Conservation (phyloP, 208 protist species). For the Crithidia fasciculata region DNA sequence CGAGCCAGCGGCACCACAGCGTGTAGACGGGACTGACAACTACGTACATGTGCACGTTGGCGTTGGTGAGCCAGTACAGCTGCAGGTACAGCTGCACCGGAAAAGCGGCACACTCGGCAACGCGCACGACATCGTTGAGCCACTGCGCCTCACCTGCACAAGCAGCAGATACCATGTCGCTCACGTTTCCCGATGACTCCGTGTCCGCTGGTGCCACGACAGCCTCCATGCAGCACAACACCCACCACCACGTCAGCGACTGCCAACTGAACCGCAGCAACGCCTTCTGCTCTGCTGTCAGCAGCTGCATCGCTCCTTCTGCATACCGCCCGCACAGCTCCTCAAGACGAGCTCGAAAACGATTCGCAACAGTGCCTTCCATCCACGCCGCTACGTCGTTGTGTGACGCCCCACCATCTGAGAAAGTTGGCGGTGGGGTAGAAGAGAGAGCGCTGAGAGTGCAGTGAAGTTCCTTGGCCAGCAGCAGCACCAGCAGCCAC, state of each 20-base stretch:
- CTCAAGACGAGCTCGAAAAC: conserved; percentile 26
- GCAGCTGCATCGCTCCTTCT: conserved; percentile 42
- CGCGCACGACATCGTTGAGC: not conserved
- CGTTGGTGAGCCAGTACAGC: conserved; percentile 52
- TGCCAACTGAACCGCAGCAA: conserved; percentile 58
- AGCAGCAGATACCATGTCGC: no score
- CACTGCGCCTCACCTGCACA: not conserved
- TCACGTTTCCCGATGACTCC: no score
- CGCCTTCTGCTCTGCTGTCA: conserved; percentile 42
- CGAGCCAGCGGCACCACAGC: conserved; percentile 33
- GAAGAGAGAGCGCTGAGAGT: not conserved
- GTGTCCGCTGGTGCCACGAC: not conserved
- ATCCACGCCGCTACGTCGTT: not conserved
- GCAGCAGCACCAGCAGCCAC: conserved; percentile 46
- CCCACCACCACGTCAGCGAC: conserved; percentile 44
- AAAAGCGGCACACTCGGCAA: conserved; percentile 20
- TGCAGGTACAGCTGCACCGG: conserved; percentile 52
- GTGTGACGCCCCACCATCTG: no score
- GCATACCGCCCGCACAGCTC: conserved; percentile 37
- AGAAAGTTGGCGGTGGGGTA: not conserved
- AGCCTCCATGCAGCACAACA: conserved; percentile 28
- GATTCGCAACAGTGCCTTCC: not conserved
- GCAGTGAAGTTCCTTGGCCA: conserved; percentile 32
- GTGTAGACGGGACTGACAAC: conserved; percentile 52
- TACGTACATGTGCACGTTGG: conserved; percentile 62